Evolutionary conservation across 2,329 filamentous ascomycete genomes (phyloP), one percentile per base, ranked within the genome.

Genomic region (Clonostachys sp.): DNA sequence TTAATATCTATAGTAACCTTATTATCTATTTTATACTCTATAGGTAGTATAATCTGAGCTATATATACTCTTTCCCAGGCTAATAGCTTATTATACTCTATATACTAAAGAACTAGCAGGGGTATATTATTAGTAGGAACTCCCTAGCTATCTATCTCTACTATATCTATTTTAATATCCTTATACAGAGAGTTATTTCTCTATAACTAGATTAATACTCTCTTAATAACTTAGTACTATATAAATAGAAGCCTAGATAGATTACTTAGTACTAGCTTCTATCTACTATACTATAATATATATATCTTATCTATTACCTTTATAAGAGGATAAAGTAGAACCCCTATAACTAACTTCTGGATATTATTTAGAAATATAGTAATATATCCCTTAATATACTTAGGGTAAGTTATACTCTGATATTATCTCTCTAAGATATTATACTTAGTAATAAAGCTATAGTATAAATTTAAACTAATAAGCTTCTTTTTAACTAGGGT

Each of bases 171-270:
- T 36, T 36, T 36, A 36, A 36, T 36, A 36, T 36, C n/a, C n/a
- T 36, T 36, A 36, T 36, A 36, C 10, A 36, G n/a, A n/a, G 34
- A 36, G 34, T 36, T 36, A 36, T 50, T 18, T 34, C 34, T 45
- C 46, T 49, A 50, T 30, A 52, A 42, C 48, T 48, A 52, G 18
- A 46, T 16, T 30, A 50, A 43, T 18, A 45, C 50, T 8, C 40
- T 50, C 42, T 51, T 45, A n/a, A 51, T 40, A 34, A 51, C 34
- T n/a, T n/a, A n/a, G n/a, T n/a, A n/a, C n/a, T n/a, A n/a, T n/a
- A n/a, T n/a, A n/a, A n/a, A n/a, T n/a, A n/a, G n/a, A n/a, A n/a
- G n/a, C n/a, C n/a, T n/a, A n/a, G n/a, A n/a, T n/a, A n/a, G n/a
- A n/a, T n/a, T n/a, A n/a, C n/a, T n/a, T n/a, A n/a, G n/a, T n/a